phyloP scores from a whole-genome alignment of 1,284 basidiomycete species.

The Fomes fomentarius region DNA sequence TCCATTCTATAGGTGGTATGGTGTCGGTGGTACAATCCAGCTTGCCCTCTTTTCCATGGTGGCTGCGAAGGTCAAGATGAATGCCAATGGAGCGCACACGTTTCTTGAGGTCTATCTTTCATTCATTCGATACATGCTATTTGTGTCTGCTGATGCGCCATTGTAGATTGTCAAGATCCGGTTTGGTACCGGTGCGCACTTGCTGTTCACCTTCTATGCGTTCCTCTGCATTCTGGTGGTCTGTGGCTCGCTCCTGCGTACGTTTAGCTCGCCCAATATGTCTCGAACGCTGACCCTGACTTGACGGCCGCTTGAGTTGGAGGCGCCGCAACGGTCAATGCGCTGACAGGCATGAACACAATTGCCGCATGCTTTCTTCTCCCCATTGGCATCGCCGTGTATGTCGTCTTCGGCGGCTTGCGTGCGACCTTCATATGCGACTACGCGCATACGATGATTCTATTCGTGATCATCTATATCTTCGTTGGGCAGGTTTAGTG shows the following conservation, averaged over 20 bases:
- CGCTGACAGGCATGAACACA: constrained; percentile 83
- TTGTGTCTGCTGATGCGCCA: not conserved
- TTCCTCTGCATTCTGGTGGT: constrained; percentile 81
- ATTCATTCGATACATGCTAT: not conserved
- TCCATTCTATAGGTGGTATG: constrained; percentile 46
- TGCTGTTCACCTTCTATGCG: constrained; percentile 80
- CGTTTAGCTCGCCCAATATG: constrained; percentile 26
- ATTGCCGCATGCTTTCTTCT: constrained; percentile 82
- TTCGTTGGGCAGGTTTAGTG: constrained; percentile 48
- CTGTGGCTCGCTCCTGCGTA: constrained; percentile 56
- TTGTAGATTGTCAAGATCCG: constrained; percentile 64
- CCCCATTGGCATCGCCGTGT: constrained; percentile 51
- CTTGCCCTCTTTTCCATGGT: constrained; percentile 74
- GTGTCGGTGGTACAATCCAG: constrained; percentile 69
- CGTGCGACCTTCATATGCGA: constrained; percentile 59
- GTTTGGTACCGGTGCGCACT: constrained; percentile 77
- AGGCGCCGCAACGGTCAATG: constrained; percentile 78
- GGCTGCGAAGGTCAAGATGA: constrained; percentile 75
- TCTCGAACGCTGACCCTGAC: not conserved
- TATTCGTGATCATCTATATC: constrained; percentile 50
- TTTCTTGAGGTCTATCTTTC: constrained; percentile 49
- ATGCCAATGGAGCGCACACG: constrained; percentile 62
- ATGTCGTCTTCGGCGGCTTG: constrained; percentile 54
- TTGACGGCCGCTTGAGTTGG: constrained; percentile 45
- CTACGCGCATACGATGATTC: constrained; percentile 51